A percentile compares a stretch with the other conserved stretches of the same genome.
Evolutionary conservation across 495 filamentous ascomycete genomes (phyloP).

Genomic region (Mycothermus thermophilus): DNA sequence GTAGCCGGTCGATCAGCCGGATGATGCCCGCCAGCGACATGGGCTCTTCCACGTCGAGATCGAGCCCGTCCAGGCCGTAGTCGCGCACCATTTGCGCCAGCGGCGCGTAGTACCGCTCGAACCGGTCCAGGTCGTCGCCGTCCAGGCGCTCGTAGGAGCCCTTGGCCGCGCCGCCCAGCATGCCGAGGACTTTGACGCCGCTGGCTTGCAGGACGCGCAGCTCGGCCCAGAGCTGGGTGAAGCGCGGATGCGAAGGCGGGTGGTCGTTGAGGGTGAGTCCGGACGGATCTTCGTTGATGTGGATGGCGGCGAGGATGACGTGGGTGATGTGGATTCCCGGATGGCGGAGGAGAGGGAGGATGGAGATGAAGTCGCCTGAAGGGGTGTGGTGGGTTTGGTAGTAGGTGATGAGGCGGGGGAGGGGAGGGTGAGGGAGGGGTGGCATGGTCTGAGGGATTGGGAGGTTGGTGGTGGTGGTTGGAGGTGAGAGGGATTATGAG

Average conservation of each 20-base stretch:
- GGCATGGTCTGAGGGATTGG: conserved; percentile 5
- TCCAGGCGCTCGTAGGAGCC: conserved; percentile 57
- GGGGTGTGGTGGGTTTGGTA: conserved; percentile 38
- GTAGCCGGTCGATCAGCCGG: conserved; percentile 60
- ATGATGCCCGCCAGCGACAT: conserved; percentile 61
- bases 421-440: conserved; percentile 8
- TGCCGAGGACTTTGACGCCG: conserved; percentile 62
- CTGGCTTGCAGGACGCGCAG: conserved; percentile 47
- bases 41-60: conserved; percentile 72
- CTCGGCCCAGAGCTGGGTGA: conserved; percentile 54
- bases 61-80: conserved; percentile 54
- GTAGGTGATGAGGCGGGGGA: conserved; percentile 14
- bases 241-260: conserved; percentile 41
- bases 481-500: not conserved
- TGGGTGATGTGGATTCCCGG: conserved; percentile 46
- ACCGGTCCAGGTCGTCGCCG: conserved; percentile 30
- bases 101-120: conserved; percentile 55
- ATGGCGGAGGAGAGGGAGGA: conserved; percentile 55
- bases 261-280: conserved; percentile 66
- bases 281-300: conserved; percentile 53
- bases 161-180: conserved; percentile 70
- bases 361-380: conserved; percentile 46
- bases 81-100: conserved; percentile 46
- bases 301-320: conserved; percentile 65
- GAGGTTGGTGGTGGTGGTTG: not conserved